Evolutionary conservation across 768 basidiomycete genomes (phyloP).

Genomic region (Amanita fuliginea): DNA sequence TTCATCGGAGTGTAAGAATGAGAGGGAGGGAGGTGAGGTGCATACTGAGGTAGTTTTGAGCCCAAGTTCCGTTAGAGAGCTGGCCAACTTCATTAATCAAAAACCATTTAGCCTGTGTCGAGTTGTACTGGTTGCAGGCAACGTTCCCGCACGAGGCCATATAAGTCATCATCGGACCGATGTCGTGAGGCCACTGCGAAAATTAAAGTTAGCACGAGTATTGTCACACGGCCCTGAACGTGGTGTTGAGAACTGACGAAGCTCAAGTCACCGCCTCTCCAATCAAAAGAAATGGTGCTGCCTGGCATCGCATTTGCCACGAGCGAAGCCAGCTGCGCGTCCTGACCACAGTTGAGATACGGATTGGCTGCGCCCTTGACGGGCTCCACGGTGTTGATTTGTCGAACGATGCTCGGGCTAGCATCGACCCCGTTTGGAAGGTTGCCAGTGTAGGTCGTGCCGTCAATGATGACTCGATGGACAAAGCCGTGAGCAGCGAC

Average conservation of each 20-base stretch:
- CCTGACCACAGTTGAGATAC: constrained; percentile 36
- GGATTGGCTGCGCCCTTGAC: constrained; percentile 29
- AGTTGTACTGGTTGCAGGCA: constrained; percentile 31
- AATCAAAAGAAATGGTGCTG: constrained; percentile 29
- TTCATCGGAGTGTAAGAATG: not conserved
- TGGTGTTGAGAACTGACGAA: constrained; percentile 7
- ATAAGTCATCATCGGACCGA: constrained; percentile 25
- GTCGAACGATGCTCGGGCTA: constrained; percentile 27
- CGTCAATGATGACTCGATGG: constrained; percentile 25
- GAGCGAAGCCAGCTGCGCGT: constrained; percentile 30
- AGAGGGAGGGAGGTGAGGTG: not conserved
- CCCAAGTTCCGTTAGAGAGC: constrained; percentile 15
- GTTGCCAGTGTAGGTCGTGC: constrained; percentile 26
- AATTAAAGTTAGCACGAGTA: not conserved
- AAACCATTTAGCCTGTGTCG: constrained; percentile 39
- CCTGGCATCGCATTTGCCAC: constrained; percentile 37
- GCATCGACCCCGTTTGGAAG: constrained; percentile 15
- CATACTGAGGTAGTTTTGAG: not conserved
- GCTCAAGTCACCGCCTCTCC: constrained; percentile 24
- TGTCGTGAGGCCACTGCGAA: constrained; percentile 14
- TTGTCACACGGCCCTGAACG: not conserved
- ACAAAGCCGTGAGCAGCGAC: constrained; percentile 38
- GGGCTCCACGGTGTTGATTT: constrained; percentile 25
- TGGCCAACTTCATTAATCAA: constrained; percentile 34
- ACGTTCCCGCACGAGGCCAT: constrained; percentile 30